phyloP scores from a whole-genome alignment of 2,329 filamentous ascomycete genomes.

The Amauroascus niger region DNA sequence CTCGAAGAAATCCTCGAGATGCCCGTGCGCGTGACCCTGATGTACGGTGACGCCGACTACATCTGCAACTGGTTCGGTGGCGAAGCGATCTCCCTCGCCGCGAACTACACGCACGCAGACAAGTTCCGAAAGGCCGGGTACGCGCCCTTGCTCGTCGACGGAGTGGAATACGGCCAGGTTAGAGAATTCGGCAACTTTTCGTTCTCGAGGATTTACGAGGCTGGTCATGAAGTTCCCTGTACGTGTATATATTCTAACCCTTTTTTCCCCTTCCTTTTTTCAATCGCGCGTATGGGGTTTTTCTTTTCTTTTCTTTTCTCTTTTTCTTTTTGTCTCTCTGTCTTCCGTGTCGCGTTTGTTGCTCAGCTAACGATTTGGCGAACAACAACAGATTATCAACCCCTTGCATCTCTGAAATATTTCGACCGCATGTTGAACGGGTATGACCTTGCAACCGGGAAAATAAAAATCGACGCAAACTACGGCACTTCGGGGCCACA shows the following conservation, averaged over 20 bases:
- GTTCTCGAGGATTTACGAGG: constrained; percentile 32
- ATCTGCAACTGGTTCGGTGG: constrained; percentile 12
- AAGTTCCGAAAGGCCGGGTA: constrained; percentile 4
- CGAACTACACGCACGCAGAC: constrained; percentile 7
- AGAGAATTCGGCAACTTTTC: constrained; percentile 10
- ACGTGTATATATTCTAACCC: constrained; percentile 12
- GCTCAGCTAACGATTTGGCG: background rate
- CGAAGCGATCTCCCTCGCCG: constrained; percentile 5
- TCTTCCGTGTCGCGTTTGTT: no score
- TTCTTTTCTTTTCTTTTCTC: no score
- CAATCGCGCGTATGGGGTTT: no score
- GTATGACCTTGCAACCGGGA: constrained; percentile 47
- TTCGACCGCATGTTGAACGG: constrained; percentile 53
- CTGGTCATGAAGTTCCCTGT: constrained; percentile 53
- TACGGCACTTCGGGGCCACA: constrained; percentile 36
- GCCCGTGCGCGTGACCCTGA: constrained; percentile 9
- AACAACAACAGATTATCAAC: constrained; percentile 41
- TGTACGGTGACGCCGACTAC: constrained; percentile 11
- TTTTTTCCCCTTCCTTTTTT: background rate
- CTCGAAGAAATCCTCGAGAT: constrained; percentile 5
- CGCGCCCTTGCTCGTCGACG: constrained; percentile 7
- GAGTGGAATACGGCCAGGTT: constrained; percentile 3
- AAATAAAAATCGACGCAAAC: constrained; percentile 24
- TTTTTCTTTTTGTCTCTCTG: background rate
- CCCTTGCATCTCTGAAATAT: constrained; percentile 49